phyloP scores from a whole-genome alignment of 306 rosid species.

The Trifolium fragiferum region DNA sequence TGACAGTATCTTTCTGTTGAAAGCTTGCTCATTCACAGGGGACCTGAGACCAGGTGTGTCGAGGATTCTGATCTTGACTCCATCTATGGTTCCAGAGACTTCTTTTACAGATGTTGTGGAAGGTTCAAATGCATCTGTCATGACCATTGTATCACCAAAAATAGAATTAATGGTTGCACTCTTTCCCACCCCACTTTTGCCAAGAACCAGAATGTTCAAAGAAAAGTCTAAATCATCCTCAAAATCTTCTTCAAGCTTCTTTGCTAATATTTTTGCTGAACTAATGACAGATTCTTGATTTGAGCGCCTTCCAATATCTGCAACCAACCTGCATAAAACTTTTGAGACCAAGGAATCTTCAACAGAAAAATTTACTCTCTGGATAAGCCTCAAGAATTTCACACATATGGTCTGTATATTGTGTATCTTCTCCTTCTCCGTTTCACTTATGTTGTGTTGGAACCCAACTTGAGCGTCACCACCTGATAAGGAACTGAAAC shows the following conservation, averaged over 20 bases:
- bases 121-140: slow-evolving; percentile 57
- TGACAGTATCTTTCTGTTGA: slow-evolving; percentile 55
- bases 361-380: slow-evolving; percentile 47
- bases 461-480: slow-evolving; percentile 36
- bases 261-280: slow-evolving; percentile 56
- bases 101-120: slow-evolving; percentile 53
- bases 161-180: slow-evolving; percentile 70
- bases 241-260: slow-evolving; percentile 53
- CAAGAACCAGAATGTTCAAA: slow-evolving; percentile 64
- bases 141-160: slow-evolving; percentile 52
- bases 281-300: slow-evolving; percentile 46
- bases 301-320: slow-evolving; percentile 47
- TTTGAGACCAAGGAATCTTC: slow-evolving; percentile 55
- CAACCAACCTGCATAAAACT: slow-evolving; percentile 52
- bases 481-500: slow-evolving; percentile 40
- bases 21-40: slow-evolving; percentile 51
- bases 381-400: slow-evolving; percentile 58
- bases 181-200: slow-evolving; percentile 70
- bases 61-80: slow-evolving; percentile 61
- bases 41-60: slow-evolving; percentile 70
- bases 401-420: slow-evolving; percentile 45
- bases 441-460: slow-evolving; percentile 37
- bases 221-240: slow-evolving; percentile 55
- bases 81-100: slow-evolving; percentile 54
- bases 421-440: slow-evolving; percentile 51